Conservation (phyloP, 2,329 filamentous ascomycete species). For the Didymella glomerata region DNA sequence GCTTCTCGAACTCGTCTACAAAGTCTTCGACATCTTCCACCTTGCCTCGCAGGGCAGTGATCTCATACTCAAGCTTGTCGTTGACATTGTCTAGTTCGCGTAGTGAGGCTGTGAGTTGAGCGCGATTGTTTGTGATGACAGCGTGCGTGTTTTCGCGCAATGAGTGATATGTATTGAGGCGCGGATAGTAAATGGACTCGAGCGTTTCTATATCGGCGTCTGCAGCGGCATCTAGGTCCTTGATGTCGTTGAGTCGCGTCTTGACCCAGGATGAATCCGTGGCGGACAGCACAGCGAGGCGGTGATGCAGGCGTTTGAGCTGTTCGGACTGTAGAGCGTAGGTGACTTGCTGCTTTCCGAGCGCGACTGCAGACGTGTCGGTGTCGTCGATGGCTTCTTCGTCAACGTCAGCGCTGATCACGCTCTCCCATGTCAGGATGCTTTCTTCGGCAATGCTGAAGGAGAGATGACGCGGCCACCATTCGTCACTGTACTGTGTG, state of each 20-base stretch:
- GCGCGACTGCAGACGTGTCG: constrained; percentile 48
- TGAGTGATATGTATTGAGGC: constrained; percentile 73
- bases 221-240: constrained; percentile 68
- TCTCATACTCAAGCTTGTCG: constrained; percentile 91
- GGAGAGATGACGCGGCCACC: constrained; percentile 76
- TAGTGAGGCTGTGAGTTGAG: constrained; percentile 72
- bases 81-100: constrained; percentile 82
- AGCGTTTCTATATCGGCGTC: constrained; percentile 66
- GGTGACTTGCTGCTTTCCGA: constrained; percentile 44
- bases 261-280: constrained; percentile 69
- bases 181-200: constrained; percentile 75
- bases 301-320: constrained; percentile 69
- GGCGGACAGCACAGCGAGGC: constrained; percentile 65
- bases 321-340: constrained; percentile 60
- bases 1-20: constrained; percentile 78
- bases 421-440: constrained; percentile 67
- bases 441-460: constrained; percentile 80
- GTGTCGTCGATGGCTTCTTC: constrained; percentile 32
- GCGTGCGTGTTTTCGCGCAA: constrained; percentile 74
- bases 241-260: constrained; percentile 64
- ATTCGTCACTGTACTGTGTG: constrained; percentile 62
- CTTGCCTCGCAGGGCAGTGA: constrained; percentile 78
- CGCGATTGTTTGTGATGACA: constrained; percentile 73
- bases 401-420: constrained; percentile 30
- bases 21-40: constrained; percentile 89